phyloP scores from a whole-genome alignment of 345 rosid genomes.

The Eucalyptus pauciflora region DNA sequence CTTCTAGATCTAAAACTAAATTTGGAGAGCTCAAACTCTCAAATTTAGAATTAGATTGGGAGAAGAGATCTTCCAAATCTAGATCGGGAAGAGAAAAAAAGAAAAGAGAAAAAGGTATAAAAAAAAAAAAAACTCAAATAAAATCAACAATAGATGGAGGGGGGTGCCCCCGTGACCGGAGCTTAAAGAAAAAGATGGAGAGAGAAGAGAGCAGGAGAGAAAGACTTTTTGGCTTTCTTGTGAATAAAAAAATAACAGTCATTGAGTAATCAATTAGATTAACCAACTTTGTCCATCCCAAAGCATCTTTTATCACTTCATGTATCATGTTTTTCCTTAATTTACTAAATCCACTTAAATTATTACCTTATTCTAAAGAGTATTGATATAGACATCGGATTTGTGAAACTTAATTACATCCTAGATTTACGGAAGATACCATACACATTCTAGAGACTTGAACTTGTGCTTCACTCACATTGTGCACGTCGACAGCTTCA shows the following conservation, averaged over 20 bases:
- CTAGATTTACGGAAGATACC: neutral
- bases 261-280: neutral
- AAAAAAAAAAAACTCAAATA: no score
- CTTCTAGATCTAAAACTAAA: no score
- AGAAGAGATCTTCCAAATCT: neutral
- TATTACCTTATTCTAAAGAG: neutral
- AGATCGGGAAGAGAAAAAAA: neutral
- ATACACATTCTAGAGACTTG: neutral
- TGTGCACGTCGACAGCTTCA: neutral
- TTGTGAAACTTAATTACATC: neutral
- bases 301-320: neutral
- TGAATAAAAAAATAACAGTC: neutral
- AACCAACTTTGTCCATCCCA: neutral
- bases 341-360: neutral
- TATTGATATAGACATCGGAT: neutral
- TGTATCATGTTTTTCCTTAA: neutral
- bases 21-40: neutral
- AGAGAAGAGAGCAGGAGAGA: neutral
- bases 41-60: neutral
- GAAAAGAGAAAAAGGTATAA: no score
- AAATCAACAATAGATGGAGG: neutral
- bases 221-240: neutral
- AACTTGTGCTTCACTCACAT: neutral
- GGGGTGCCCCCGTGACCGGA: neutral
- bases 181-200: neutral